These are phyloP conservation scores for Strigomonas galati DNA, from an alignment of 208 protist species.

Conservation along the genomic window DNA sequence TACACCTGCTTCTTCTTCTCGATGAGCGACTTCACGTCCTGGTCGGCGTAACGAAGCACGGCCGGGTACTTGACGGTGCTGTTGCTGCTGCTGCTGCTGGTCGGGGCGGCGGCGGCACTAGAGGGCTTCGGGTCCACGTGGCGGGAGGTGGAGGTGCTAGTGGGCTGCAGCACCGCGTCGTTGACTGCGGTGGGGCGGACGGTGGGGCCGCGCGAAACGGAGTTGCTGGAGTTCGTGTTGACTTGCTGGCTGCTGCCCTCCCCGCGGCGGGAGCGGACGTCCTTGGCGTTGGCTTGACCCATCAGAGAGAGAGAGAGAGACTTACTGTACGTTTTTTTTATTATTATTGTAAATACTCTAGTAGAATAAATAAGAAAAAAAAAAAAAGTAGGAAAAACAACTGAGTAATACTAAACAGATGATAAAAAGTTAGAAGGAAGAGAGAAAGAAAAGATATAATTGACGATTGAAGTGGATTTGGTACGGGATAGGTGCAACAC, in stretches of 20 bases:
- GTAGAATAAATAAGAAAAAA: slow-evolving; percentile 16
- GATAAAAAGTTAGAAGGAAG: not conserved
- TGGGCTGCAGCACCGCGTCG: slow-evolving; percentile 38
- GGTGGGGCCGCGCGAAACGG: slow-evolving; percentile 5
- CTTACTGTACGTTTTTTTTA: not conserved
- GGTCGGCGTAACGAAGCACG: slow-evolving; percentile 74
- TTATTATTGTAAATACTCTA: slow-evolving; percentile 1
- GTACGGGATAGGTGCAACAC: too few species aligned
- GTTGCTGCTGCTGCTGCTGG: not conserved
- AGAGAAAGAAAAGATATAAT: not conserved
- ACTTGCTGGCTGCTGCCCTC: slow-evolving; percentile 3
- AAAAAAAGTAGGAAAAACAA: slow-evolving; percentile 9
- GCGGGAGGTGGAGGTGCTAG: slow-evolving; percentile 7
- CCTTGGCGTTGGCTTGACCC: slow-evolving; percentile 68
- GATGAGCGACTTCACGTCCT: slow-evolving; percentile 50
- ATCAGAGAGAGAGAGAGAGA: slow-evolving; percentile 23
- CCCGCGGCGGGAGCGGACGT: slow-evolving; percentile 4
- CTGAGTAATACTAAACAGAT: not conserved
- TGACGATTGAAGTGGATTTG: too few species aligned
- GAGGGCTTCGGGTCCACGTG: slow-evolving; percentile 20
- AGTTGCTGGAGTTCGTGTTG: not conserved
- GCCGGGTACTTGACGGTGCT: slow-evolving; percentile 53
- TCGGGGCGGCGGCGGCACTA: not conserved
- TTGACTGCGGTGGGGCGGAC: slow-evolving; percentile 41
- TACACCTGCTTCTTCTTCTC: slow-evolving; percentile 37